phyloP scores from a whole-genome alignment of 495 filamentous ascomycete species.

The Penicillium tannophilum region DNA sequence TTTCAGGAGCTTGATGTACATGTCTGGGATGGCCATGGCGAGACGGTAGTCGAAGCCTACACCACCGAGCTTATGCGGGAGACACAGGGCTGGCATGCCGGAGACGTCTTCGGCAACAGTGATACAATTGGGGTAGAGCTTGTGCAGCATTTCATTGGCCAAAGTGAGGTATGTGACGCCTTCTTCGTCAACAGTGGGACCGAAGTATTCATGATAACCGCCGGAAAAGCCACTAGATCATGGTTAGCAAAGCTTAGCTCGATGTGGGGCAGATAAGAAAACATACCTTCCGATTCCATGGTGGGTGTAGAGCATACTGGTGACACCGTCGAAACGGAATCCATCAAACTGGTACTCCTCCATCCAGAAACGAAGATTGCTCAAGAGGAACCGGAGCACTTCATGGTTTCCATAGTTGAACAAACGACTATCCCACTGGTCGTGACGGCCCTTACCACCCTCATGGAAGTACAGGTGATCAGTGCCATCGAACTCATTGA shows the following conservation, averaged over 20 bases:
- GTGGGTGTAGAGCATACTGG: constrained; percentile 94
- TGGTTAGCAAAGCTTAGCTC: constrained; percentile 3
- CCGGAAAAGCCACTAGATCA: constrained; percentile 84
- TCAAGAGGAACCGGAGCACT: constrained; percentile 89
- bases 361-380: constrained; percentile 98
- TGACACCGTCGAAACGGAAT: constrained; percentile 97
- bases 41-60: constrained; percentile 97
- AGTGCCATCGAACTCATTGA: constrained; percentile 93
- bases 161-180: constrained; percentile 95
- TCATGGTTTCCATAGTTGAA: constrained; percentile 98
- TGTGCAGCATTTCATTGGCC: constrained; percentile 94
- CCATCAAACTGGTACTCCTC: constrained; percentile 96
- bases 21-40: constrained; percentile 96
- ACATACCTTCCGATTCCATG: constrained; percentile 98
- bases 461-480: constrained; percentile 96
- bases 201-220: constrained; percentile 98
- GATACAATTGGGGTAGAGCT: constrained; percentile 80
- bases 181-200: constrained; percentile 87
- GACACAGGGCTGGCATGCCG: constrained; percentile 93
- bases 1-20: constrained; percentile 99
- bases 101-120: constrained; percentile 97
- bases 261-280: constrained; percentile 7
- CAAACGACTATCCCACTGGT: constrained; percentile 91
- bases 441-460: constrained; percentile 79
- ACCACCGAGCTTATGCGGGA: constrained; percentile 81